These are phyloP conservation scores for Claviceps cyperi DNA, from an alignment of 2,329 filamentous ascomycete species.

Conservation along the genomic window DNA sequence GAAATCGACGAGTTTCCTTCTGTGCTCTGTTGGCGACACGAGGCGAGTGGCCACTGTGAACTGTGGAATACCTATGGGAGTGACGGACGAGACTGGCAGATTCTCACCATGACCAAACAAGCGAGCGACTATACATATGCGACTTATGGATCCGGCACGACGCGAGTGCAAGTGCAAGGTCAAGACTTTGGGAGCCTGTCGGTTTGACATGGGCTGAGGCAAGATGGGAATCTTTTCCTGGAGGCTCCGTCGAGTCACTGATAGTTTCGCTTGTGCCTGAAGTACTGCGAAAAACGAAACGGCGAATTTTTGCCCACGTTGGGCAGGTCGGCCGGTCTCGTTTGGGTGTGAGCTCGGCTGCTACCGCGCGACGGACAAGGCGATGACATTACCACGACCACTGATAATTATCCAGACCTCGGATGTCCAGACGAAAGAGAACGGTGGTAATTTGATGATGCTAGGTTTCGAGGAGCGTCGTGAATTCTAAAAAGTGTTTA, in stretches of 20 bases:
- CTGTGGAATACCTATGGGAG: background rate
- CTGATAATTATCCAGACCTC: background rate
- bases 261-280: background rate
- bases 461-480: background rate
- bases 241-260: background rate
- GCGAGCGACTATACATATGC: background rate
- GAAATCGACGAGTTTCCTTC: background rate
- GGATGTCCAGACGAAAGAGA: background rate
- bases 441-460: background rate
- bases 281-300: background rate
- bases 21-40: background rate
- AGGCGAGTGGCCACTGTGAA: background rate
- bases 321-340: background rate
- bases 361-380: background rate
- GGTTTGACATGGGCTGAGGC: background rate
- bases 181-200: background rate
- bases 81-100: background rate
- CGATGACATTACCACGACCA: background rate
- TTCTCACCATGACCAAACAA: background rate
- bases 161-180: background rate
- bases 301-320: background rate
- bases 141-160: background rate
- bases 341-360: background rate
- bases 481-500: background rate
- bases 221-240: background rate